A percentile compares a stretch with the other conserved stretches of the same genome.
Conservation (phyloP, 1,284 basidiomycete genomes). For the Abortiporus biennis region DNA sequence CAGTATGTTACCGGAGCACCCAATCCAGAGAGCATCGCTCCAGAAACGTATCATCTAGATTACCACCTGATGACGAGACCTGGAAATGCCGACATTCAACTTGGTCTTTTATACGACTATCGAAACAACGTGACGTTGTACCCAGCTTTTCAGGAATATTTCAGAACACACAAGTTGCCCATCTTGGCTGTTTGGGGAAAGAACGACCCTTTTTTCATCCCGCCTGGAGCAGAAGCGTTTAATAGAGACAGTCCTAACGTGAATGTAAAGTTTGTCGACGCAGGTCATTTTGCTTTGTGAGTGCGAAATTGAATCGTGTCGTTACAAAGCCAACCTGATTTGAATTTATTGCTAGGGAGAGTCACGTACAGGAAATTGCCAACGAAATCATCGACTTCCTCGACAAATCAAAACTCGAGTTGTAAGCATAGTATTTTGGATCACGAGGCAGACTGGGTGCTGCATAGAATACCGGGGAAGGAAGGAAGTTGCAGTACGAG, state of each 20-base stretch:
- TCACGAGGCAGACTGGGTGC: too few relatives aligned
- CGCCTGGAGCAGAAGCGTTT: slow-evolving; percentile 38
- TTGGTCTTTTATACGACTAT: slow-evolving; percentile 40
- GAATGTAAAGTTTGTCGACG: slow-evolving; percentile 34
- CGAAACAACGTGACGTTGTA: slow-evolving; percentile 36
- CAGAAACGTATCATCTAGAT: slow-evolving; percentile 36
- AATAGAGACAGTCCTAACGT: slow-evolving; percentile 32
- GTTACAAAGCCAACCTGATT: neutral
- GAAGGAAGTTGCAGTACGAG: too few relatives aligned
- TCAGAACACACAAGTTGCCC: slow-evolving; percentile 31
- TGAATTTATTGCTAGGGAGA: slow-evolving; percentile 2
- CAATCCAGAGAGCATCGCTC: slow-evolving; percentile 26
- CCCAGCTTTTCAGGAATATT: slow-evolving; percentile 38
- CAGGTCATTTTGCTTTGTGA: slow-evolving; percentile 38
- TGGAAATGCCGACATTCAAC: slow-evolving; percentile 33
- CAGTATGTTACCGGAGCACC: slow-evolving; percentile 32
- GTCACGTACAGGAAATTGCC: slow-evolving; percentile 5
- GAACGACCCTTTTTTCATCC: slow-evolving; percentile 38
- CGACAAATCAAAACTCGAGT: neutral
- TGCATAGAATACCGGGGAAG: too few relatives aligned
- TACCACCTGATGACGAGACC: slow-evolving; percentile 31
- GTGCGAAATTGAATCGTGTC: neutral
- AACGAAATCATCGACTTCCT: slow-evolving; percentile 4
- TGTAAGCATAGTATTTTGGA: too few relatives aligned
- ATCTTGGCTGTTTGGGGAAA: slow-evolving; percentile 44